Evolutionary conservation across 768 basidiomycete species (phyloP), one percentile per base, ranked within the genome.

Genomic region (Lactarius hengduanensis): DNA sequence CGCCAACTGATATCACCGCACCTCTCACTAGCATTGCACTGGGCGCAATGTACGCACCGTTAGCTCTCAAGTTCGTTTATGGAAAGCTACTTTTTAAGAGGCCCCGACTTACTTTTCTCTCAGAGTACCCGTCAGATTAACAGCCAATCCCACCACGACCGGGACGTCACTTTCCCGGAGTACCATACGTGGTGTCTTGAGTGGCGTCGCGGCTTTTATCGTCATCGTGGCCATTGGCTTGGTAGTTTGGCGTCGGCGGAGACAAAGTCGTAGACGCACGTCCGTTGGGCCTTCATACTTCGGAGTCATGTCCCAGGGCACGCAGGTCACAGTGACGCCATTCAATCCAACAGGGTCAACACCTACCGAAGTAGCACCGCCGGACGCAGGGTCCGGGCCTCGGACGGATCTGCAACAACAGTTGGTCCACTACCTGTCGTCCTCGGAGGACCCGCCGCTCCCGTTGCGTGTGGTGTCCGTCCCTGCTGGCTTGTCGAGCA

Each of bases 31-130:
- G 72, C 50, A 69, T 68, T 18, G 64, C 68, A 15, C 63, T 68
- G 6, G 72, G 72, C 34, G 72, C 66, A 6, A 59, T 72, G 60
- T 73, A 66, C 58, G 72, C 72, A 8, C 71, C 66, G 15, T 58
- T 73, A 4, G 69, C 71, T 28, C 53, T 70, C 15, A 68, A 50
- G 72, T 73, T 38, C 59, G 72, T 66, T 6, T 38, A 38, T 26
- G 30, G 11, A 1, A 15, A 40, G 6, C 32, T 1, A n/a, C 26
- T 1, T 38, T 20, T 22, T 53, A n/a, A 28, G 2, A n/a, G 16
- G 5, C 6, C 5, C 53, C 57, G 20, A 62, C 10, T 18, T 38
- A 5, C 11, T 53, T 34, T 9, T 20, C 5, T 7, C 18, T 41
- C 61, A 66, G 65, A 28, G 53, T 16, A 4, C 34, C 63, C 40